Percentiles rank a stretch among this genome's conserved stretches.
phyloP scores from a whole-genome alignment of 768 basidiomycete species.

The Solioccasus polychromus region DNA sequence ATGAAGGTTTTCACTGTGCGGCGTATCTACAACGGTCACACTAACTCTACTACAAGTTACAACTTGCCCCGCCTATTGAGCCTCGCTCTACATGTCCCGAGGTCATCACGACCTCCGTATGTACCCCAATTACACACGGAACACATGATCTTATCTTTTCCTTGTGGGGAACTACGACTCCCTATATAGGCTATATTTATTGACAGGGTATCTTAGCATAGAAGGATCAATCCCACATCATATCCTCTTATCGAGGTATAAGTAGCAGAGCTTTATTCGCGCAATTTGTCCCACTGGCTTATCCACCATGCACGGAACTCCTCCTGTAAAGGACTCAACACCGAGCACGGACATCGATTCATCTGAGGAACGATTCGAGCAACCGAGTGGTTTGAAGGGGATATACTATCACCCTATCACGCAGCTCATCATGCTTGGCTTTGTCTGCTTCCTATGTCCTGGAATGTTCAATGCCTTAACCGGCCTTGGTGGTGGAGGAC shows the following conservation, averaged over 20 bases:
- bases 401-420: slow-evolving; percentile 51
- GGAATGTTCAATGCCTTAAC: slow-evolving; percentile 80
- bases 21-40: too few species aligned
- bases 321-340: slow-evolving; percentile 3
- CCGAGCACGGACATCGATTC: neutral
- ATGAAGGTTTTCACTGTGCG: too few species aligned
- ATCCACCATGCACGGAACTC: neutral
- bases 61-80: too few species aligned
- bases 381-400: slow-evolving; percentile 50
- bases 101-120: too few species aligned
- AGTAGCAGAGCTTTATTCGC: neutral
- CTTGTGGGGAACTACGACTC: too few species aligned
- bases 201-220: too few species aligned
- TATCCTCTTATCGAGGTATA: slow-evolving; percentile 1
- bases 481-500: slow-evolving; percentile 79
- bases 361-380: slow-evolving; percentile 34
- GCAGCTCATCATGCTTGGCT: slow-evolving; percentile 54
- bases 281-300: neutral
- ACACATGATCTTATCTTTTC: too few species aligned
- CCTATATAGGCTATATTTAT: too few species aligned
- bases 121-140: too few species aligned
- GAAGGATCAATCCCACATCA: neutral
- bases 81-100: too few species aligned
- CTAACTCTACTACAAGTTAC: too few species aligned
- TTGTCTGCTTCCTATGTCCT: slow-evolving; percentile 57